Evolutionary conservation across 2,329 filamentous ascomycete genomes (phyloP).

Genomic region (Diaporthe helianthi): DNA sequence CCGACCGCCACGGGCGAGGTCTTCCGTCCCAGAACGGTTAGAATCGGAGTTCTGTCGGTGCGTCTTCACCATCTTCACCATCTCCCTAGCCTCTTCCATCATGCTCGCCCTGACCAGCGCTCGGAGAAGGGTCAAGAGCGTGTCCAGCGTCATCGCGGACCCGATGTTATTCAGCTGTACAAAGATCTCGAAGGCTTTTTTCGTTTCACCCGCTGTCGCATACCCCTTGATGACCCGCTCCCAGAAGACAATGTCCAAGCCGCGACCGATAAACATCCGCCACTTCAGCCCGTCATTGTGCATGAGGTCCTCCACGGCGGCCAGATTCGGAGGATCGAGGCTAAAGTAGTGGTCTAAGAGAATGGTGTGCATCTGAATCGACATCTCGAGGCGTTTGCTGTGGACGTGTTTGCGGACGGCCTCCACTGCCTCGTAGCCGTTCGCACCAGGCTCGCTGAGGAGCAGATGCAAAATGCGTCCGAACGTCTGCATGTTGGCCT

Average conservation of each 20-base stretch:
- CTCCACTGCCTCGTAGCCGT: constrained; percentile 53
- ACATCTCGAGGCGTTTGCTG: constrained; percentile 57
- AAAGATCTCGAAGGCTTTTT: constrained; percentile 57
- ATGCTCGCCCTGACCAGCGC: constrained; percentile 39
- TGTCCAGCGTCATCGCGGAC: constrained; percentile 50
- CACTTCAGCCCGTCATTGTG: constrained; percentile 53
- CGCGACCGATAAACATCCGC: constrained; percentile 40
- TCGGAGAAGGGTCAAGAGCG: constrained; percentile 52
- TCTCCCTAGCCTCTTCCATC: constrained; percentile 37
- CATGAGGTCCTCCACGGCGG: constrained; percentile 66
- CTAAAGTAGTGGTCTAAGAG: constrained; percentile 73
- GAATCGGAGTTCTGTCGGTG: constrained; percentile 37
- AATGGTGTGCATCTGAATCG: constrained; percentile 76
- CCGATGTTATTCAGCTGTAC: constrained; percentile 50
- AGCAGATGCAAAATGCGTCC: constrained; percentile 73
- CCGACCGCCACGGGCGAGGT: constrained; percentile 27
- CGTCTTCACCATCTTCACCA: constrained; percentile 40
- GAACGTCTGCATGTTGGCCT: constrained; percentile 69
- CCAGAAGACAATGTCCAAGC: constrained; percentile 69
- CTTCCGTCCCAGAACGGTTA: constrained; percentile 33
- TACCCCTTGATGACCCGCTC: constrained; percentile 75
- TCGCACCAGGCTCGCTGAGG: constrained; percentile 48
- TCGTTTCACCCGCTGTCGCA: constrained; percentile 58
- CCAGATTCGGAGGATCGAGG: constrained; percentile 63
- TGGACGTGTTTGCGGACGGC: constrained; percentile 70